A percentile compares a stretch with the other conserved stretches of the same genome.
Evolutionary conservation across 2,329 filamentous ascomycete species (phyloP).

Genomic region (Fusarium sp.): DNA sequence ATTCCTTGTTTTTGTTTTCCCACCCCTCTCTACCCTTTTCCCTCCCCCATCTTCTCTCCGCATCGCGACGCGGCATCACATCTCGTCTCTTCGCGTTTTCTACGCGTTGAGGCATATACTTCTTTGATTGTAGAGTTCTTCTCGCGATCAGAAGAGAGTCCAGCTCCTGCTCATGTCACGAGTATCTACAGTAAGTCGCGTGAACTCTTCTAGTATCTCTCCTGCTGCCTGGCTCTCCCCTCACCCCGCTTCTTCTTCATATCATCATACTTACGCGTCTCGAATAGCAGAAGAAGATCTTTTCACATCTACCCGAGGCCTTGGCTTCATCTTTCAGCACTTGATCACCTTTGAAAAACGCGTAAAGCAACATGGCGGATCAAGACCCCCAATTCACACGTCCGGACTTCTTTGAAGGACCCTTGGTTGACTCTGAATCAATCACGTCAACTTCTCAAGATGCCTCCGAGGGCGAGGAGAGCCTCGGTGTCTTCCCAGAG

Average conservation of each 20-base stretch:
- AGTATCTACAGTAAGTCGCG: background rate
- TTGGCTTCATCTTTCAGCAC: background rate
- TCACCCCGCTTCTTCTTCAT: background rate
- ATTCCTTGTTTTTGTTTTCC: background rate
- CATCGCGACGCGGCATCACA: background rate
- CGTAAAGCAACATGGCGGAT: background rate
- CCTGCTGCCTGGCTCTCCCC: background rate
- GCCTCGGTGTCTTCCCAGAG: background rate
- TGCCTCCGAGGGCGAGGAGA: background rate
- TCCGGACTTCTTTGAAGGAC: background rate
- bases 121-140: background rate
- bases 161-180: background rate
- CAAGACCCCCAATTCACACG: background rate
- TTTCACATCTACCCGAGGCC: background rate
- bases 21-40: background rate
- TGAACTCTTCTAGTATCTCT: background rate
- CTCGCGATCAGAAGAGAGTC: background rate
- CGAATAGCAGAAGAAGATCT: background rate
- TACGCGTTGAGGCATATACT: background rate
- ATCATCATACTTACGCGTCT: background rate
- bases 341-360: background rate
- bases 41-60: background rate
- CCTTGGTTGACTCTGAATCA: background rate
- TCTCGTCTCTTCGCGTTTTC: background rate
- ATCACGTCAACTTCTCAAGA: background rate